Percentiles rank a stretch among this genome's conserved stretches.
These are phyloP conservation scores for Phoenix dactylifera DNA, from an alignment of 176 grass and related monocot species.

Conservation along the genomic window DNA sequence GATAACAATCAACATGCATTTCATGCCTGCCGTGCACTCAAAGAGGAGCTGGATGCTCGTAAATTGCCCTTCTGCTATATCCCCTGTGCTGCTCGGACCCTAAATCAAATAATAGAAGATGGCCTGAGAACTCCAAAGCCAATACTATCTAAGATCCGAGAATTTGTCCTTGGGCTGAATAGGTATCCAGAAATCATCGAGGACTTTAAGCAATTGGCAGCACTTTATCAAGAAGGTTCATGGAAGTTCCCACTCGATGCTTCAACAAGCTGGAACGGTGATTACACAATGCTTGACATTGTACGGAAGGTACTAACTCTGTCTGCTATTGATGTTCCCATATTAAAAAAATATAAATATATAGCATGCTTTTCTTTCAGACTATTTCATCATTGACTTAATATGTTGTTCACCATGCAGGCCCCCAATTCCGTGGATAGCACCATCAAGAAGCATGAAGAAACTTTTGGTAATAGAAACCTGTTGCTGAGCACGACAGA, in stretches of 20 bases:
- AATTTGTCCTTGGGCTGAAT: conserved; percentile 62
- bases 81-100: conserved; percentile 61
- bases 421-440: conserved; percentile 77
- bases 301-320: conserved; percentile 52
- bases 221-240: conserved; percentile 69
- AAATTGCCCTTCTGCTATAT: conserved; percentile 74
- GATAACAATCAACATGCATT: conserved; percentile 57
- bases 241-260: conserved; percentile 78
- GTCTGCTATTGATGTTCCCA: background rate
- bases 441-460: conserved; percentile 79
- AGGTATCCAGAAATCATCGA: conserved; percentile 47
- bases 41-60: conserved; percentile 43
- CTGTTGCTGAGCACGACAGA: conserved; percentile 45
- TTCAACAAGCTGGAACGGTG: conserved; percentile 61
- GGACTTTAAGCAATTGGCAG: conserved; percentile 73
- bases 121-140: conserved; percentile 53
- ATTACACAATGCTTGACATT: conserved; percentile 78
- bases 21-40: conserved; percentile 51
- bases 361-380: background rate
- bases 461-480: conserved; percentile 35
- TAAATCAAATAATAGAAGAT: conserved; percentile 68
- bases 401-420: conserved; percentile 20
- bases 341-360: background rate
- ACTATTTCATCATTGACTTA: conserved; percentile 4
- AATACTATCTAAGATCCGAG: conserved; percentile 65